Base-by-base conservation (phyloP, 306 rosid genomes). In the Lithocarpus polystachyus region DNA sequence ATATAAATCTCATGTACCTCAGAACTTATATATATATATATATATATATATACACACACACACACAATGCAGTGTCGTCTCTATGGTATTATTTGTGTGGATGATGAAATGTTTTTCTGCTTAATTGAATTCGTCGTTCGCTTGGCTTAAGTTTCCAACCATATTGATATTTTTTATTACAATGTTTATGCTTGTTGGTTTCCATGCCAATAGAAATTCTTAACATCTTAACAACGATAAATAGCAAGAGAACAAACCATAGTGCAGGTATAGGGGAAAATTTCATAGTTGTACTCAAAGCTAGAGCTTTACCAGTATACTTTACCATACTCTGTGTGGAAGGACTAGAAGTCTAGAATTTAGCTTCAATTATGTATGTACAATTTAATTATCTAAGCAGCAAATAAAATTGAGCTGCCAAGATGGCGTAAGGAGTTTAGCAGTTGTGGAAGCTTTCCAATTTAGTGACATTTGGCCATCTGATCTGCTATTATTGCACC, bases 181-280 rank as follows among this genome's bases (percentile, higher is more conserved):
- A 62, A 72, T 59, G 77, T 48, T 35, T 65, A n/a, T 80, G 29
- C 70, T 65, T 55, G 53, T 78, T 76, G 85, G 75, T 76, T 51
- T 40, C 40, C 37, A 35, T 60, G 71, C 26, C 68, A 35, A 23
- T 10, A 22, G 18, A 51, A 56, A 51, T 52, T 48, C 31, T 26
- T 31, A 18, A 67, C 74, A 35, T 51, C 33, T 23, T 15, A 22
- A 31, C n/a, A 45, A 45, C 52, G 9, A 45, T 45, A 12, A 11
- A 45, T 45, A 11, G 52, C 52, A 45, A 45, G 26, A 20, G 6
- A 4, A 26, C 45, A 40, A 45, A 4, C 18, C 64, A 10, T 0
- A 13, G 22, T 60, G 23, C 65, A 28, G 62, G 61, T 14, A 26
- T 9, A 1, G 68, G 43, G 1, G 15, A 4, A 37, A 48, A 48